Conservation (phyloP, 257 asterid genomes). For the Echites panduratus region DNA sequence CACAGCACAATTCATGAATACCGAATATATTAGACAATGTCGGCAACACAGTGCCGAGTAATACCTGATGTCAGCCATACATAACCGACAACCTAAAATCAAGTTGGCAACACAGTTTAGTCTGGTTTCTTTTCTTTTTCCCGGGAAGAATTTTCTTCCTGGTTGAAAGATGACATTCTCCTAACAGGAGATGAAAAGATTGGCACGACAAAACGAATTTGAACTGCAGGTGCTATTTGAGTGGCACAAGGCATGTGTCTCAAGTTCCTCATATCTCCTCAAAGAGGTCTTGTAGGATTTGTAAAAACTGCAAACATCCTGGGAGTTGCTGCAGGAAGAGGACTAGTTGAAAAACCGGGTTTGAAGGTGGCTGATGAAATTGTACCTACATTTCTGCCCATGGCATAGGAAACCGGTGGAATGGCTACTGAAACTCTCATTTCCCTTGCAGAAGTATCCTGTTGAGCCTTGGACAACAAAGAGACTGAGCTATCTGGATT, state of each 20-base stretch:
- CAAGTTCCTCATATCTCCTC: background rate
- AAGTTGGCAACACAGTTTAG: too few species aligned
- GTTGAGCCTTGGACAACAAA: conserved; percentile 4
- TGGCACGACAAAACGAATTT: conserved; percentile 22
- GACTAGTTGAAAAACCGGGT: background rate
- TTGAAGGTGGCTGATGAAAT: background rate
- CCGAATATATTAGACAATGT: too few species aligned
- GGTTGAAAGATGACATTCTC: conserved; percentile 4
- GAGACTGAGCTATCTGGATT: background rate
- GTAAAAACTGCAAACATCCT: conserved; percentile 6
- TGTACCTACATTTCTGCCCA: conserved; percentile 2
- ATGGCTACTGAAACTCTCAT: background rate
- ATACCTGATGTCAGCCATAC: too few species aligned
- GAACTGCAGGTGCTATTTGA: conserved; percentile 22
- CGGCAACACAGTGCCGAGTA: too few species aligned
- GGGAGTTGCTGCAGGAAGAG: background rate
- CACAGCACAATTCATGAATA: too few species aligned
- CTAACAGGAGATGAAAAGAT: conserved; percentile 19
- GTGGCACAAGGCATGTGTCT: conserved; percentile 3
- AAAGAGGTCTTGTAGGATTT: conserved; percentile 4
- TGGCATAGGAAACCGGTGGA: conserved; percentile 7
- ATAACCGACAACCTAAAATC: too few species aligned
- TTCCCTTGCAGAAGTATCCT: background rate
- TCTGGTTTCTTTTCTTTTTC: background rate
- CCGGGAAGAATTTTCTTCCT: too few species aligned